Conservation (phyloP, 2,329 filamentous ascomycete genomes). For the Claviceps sp. region DNA sequence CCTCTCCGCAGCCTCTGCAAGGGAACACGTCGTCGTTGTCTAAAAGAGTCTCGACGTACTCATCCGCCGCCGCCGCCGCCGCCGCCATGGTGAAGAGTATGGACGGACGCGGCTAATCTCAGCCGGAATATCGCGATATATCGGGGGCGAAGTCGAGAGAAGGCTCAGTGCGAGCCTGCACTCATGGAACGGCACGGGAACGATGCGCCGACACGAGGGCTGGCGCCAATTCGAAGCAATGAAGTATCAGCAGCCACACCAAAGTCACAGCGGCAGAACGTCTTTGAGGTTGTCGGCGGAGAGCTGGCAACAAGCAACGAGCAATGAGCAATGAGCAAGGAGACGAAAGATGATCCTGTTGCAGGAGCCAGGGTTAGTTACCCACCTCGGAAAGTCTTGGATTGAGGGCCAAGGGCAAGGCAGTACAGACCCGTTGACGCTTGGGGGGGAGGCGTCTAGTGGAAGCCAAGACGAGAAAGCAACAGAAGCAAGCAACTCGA, state of each 20-base stretch:
- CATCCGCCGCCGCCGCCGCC: slow-evolving; percentile 37
- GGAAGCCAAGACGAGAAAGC: no score
- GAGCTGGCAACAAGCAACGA: neutral
- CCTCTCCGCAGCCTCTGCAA: slow-evolving; percentile 89
- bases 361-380: neutral
- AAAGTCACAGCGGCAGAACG: neutral
- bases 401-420: neutral
- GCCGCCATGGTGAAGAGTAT: slow-evolving; percentile 24
- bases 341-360: slow-evolving; percentile 1
- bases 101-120: neutral
- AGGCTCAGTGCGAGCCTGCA: neutral
- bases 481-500: no score
- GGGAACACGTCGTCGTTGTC: slow-evolving; percentile 76
- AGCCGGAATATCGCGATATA: neutral
- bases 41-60: slow-evolving; percentile 51
- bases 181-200: neutral
- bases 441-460: neutral
- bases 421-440: neutral
- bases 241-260: neutral
- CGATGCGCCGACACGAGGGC: neutral
- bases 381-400: slow-evolving; percentile 1
- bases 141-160: neutral
- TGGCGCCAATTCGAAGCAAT: neutral
- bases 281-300: neutral
- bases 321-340: neutral